Evolutionary conservation across 108 stramenopile species (phyloP).

Genomic region (Stephanodiscus triporus): DNA sequence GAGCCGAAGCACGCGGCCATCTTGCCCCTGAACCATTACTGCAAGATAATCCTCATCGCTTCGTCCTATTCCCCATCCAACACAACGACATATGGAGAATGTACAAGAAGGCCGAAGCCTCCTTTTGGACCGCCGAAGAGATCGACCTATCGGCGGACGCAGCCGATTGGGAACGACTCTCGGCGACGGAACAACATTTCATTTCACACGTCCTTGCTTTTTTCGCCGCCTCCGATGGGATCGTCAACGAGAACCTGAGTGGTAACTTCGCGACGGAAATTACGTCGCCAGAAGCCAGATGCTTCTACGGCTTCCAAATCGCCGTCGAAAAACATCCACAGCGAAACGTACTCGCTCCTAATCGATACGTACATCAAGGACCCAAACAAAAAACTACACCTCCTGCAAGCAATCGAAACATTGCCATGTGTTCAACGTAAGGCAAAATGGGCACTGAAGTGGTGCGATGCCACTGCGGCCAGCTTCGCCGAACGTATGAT

Average conservation of each 20-base stretch:
- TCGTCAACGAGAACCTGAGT: not conserved
- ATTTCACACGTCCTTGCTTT: not conserved
- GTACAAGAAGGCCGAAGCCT: too few species aligned
- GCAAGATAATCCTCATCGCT: too few species aligned
- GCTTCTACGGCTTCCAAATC: not conserved
- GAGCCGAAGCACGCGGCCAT: too few species aligned
- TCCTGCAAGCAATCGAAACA: conserved; percentile 53
- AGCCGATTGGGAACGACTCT: not conserved
- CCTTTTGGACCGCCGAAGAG: too few species aligned
- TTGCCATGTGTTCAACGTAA: conserved; percentile 71
- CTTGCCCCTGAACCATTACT: too few species aligned
- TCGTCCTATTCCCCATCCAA: too few species aligned
- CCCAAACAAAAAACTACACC: conserved; percentile 57
- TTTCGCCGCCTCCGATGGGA: not conserved
- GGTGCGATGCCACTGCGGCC: conserved; percentile 70
- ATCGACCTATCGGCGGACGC: too few species aligned
- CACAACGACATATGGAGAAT: too few species aligned
- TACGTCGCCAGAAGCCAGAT: not conserved
- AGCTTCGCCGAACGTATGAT: too few species aligned
- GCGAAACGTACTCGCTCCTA: conserved; percentile 93
- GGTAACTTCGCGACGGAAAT: not conserved
- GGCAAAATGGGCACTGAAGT: conserved; percentile 94
- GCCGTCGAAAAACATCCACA: conserved; percentile 89
- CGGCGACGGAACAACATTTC: not conserved
- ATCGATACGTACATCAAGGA: conserved; percentile 96